Conservation (phyloP, 1,139 yeast genomes). For the Yamadazyma conglobata region DNA sequence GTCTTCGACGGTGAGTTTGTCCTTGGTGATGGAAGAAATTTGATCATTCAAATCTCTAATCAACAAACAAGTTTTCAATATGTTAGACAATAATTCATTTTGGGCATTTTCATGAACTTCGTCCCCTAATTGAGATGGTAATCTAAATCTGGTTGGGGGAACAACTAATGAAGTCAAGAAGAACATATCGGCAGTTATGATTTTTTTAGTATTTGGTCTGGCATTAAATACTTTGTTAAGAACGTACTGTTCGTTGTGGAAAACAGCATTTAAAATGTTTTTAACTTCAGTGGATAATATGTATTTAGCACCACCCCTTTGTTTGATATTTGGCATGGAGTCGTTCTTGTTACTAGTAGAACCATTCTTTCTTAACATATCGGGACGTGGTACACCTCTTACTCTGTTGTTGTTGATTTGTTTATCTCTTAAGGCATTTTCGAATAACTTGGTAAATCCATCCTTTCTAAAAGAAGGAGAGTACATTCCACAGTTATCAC, state of each 20-base stretch:
- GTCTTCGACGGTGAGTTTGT: constrained; percentile 55
- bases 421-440: constrained; percentile 77
- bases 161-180: constrained; percentile 85
- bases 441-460: constrained; percentile 90
- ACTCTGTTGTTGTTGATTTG: constrained; percentile 78
- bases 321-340: constrained; percentile 43
- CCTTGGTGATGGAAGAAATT: constrained; percentile 58
- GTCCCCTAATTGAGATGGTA: constrained; percentile 96
- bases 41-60: constrained; percentile 89
- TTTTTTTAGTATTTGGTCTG: constrained; percentile 55
- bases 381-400: constrained; percentile 73
- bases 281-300: constrained; percentile 84
- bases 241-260: constrained; percentile 64
- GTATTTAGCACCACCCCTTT: constrained; percentile 74
- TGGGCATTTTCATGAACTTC: constrained; percentile 93
- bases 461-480: constrained; percentile 94
- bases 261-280: constrained; percentile 71
- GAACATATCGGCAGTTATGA: constrained; percentile 78
- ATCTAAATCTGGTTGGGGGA: constrained; percentile 94
- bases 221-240: constrained; percentile 70
- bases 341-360: constrained; percentile 14
- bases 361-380: constrained; percentile 52
- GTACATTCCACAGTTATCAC: constrained; percentile 95
- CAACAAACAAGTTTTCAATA: constrained; percentile 73
- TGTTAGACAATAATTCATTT: constrained; percentile 78